Percentiles rank a stretch among this genome's conserved stretches.
Evolutionary conservation across 2,329 filamentous ascomycete genomes (phyloP).

Genomic region (Pezicula radicicola): DNA sequence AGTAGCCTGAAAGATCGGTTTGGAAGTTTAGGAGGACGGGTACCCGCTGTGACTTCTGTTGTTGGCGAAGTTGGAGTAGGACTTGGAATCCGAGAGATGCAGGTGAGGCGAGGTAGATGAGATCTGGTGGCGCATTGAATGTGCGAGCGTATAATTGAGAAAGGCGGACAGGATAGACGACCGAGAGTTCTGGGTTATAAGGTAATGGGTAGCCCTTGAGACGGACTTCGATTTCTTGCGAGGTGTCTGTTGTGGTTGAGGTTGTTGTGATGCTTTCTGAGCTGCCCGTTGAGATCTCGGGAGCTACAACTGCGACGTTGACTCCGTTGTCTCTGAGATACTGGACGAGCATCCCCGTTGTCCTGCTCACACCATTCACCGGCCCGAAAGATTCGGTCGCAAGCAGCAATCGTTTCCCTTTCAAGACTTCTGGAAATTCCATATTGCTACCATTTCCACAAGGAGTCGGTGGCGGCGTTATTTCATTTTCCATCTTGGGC

Average conservation of each 20-base stretch:
- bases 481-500: not conserved
- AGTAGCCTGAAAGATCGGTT: conserved; percentile 68
- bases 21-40: conserved; percentile 68
- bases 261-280: conserved; percentile 28
- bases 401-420: conserved; percentile 60
- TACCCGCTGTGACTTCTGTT: conserved; percentile 49
- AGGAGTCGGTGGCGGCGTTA: not conserved
- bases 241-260: conserved; percentile 22
- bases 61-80: conserved; percentile 64
- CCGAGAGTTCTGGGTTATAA: conserved; percentile 68
- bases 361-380: conserved; percentile 71
- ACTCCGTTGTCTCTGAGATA: conserved; percentile 63
- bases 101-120: conserved; percentile 68
- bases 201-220: conserved; percentile 64
- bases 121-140: conserved; percentile 56
- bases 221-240: conserved; percentile 46
- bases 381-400: conserved; percentile 71
- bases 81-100: conserved; percentile 70
- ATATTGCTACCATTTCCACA: conserved; percentile 1
- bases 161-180: conserved; percentile 67
- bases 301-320: conserved; percentile 64
- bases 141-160: conserved; percentile 57
- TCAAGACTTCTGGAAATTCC: conserved; percentile 42
- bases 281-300: conserved; percentile 52
- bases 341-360: conserved; percentile 66